These are phyloP conservation scores for Dactylellina drechsleri DNA, from an alignment of 2,329 filamentous ascomycete species.

Conservation along the genomic window DNA sequence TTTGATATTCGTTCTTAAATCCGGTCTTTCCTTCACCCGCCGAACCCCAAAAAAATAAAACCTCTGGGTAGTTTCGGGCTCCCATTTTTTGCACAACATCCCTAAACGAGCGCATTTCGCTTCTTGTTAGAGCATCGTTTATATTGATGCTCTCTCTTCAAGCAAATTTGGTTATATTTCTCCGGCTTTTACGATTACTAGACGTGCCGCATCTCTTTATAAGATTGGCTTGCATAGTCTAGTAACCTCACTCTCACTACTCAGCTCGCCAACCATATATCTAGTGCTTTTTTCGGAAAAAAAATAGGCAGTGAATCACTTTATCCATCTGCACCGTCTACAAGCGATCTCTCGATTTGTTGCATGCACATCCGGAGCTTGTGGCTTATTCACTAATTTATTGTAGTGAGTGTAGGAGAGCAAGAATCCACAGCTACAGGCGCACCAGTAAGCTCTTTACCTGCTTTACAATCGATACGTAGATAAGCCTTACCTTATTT, in stretches of 20 bases:
- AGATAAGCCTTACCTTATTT: constrained; percentile 42
- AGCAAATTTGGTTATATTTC: too few species aligned
- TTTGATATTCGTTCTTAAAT: constrained; percentile 5
- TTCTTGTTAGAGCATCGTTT: constrained; percentile 36
- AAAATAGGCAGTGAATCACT: too few species aligned
- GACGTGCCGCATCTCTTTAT: too few species aligned
- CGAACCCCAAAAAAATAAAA: background rate
- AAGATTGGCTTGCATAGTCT: too few species aligned
- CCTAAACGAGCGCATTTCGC: constrained; percentile 26
- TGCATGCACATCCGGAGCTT: constrained; percentile 36
- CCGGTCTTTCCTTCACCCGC: constrained; percentile 5
- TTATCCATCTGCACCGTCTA: constrained; percentile 18
- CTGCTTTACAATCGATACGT: constrained; percentile 11
- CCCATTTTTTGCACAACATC: constrained; percentile 14
- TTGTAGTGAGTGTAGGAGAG: constrained; percentile 29
- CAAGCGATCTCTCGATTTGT: constrained; percentile 28
- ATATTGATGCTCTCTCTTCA: constrained; percentile 25
- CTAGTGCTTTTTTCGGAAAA: too few species aligned
- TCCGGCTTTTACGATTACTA: too few species aligned
- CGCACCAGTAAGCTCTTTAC: constrained; percentile 4
- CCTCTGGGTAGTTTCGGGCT: background rate
- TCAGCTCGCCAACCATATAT: too few species aligned
- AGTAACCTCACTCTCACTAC: too few species aligned
- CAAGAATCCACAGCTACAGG: too few species aligned
- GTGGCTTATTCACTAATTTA: constrained; percentile 50